These are phyloP conservation scores for Ampelocalamus luodianensis DNA, from an alignment of 176 grass and related monocot species.

Conservation along the genomic window DNA sequence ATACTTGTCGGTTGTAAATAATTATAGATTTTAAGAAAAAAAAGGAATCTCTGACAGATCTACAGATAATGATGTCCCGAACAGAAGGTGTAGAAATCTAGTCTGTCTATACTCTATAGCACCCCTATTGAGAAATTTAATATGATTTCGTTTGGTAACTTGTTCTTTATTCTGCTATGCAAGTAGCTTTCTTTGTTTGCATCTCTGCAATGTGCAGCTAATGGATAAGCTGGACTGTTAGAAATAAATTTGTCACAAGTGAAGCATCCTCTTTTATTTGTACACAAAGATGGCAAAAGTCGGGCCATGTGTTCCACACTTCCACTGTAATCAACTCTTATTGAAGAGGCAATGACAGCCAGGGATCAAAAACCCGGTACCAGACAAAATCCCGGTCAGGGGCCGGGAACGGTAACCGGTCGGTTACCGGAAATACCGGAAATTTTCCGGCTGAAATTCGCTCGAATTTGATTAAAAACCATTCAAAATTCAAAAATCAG, in stretches of 20 bases:
- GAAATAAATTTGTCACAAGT: neutral
- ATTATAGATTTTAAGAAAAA: neutral
- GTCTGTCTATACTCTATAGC: neutral
- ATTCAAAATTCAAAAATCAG: too few species aligned
- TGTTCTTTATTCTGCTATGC: neutral
- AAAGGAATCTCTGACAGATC: neutral
- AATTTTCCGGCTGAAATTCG: too few species aligned
- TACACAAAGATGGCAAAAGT: neutral
- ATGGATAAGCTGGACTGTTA: neutral
- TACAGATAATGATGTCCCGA: neutral
- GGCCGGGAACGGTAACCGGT: too few species aligned
- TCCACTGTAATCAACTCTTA: neutral
- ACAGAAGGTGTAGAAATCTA: neutral
- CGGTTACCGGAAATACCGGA: too few species aligned
- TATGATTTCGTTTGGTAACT: neutral
- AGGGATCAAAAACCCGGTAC: too few species aligned
- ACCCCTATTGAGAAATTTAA: conserved; percentile 6
- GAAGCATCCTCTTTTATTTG: neutral
- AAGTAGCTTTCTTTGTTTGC: conserved; percentile 16
- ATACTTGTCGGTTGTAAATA: neutral
- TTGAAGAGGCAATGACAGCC: neutral
- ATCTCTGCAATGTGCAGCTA: neutral
- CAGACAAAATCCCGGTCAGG: too few species aligned
- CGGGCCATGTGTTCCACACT: neutral
- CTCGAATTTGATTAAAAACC: too few species aligned